phyloP scores from a whole-genome alignment of 1,284 basidiomycete genomes.

The Trametes versicolor region DNA sequence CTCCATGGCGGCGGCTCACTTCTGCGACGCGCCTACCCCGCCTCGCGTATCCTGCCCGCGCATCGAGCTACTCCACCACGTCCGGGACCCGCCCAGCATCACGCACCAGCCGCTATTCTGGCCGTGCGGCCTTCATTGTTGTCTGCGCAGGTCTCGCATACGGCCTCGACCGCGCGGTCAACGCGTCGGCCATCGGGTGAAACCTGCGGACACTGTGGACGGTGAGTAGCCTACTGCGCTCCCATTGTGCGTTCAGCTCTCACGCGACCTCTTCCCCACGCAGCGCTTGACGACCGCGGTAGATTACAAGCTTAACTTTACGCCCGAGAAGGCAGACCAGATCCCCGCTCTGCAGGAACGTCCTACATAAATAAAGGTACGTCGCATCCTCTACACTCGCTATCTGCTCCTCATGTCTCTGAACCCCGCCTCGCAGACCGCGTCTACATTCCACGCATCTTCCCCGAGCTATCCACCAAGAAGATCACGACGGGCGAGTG shows the following conservation, averaged over 20 bases:
- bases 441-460: slow-evolving; percentile 85
- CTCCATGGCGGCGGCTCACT: not conserved
- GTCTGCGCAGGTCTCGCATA: slow-evolving; percentile 57
- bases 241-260: not conserved
- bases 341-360: slow-evolving; percentile 86
- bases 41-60: not conserved
- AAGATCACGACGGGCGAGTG: slow-evolving; percentile 89
- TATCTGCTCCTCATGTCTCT: slow-evolving; percentile 35
- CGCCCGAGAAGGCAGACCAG: slow-evolving; percentile 65
- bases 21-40: not conserved
- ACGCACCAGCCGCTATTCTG: slow-evolving; percentile 26
- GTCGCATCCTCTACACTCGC: slow-evolving; percentile 34
- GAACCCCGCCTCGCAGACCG: slow-evolving; percentile 75
- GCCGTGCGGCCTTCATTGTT: slow-evolving; percentile 45
- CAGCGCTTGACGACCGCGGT: slow-evolving; percentile 73
- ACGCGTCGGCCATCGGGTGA: slow-evolving; percentile 73
- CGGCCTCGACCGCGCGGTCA: slow-evolving; percentile 63
- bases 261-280: not conserved
- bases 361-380: slow-evolving; percentile 90
- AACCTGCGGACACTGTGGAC: slow-evolving; percentile 76
- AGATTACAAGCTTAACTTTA: slow-evolving; percentile 90
- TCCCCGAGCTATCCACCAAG: slow-evolving; percentile 77
- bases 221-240: slow-evolving; percentile 47
- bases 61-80: not conserved
- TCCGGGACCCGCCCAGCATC: slow-evolving; percentile 5